These are phyloP conservation scores for Aureobasidium namibiae DNA, from an alignment of 2,329 filamentous ascomycete genomes.

Conservation along the genomic window DNA sequence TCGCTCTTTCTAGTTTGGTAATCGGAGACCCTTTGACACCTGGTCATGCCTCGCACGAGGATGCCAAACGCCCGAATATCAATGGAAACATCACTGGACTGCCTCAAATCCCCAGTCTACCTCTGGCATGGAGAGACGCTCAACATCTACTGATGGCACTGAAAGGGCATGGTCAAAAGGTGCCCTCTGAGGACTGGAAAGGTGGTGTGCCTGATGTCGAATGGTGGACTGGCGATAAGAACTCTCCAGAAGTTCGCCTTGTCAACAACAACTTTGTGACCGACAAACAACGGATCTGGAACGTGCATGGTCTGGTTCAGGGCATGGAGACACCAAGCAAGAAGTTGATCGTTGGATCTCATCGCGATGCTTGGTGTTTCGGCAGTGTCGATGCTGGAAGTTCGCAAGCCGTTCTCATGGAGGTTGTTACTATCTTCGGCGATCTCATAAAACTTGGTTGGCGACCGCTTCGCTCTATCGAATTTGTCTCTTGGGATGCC, in stretches of 20 bases:
- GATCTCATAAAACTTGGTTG: conserved; percentile 69
- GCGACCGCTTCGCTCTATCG: conserved; percentile 86
- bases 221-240: conserved; percentile 75
- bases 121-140: conserved; percentile 83
- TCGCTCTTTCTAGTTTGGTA: conserved; percentile 73
- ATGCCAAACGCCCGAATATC: conserved; percentile 49
- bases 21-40: conserved; percentile 89
- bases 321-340: conserved; percentile 80
- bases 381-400: conserved; percentile 80
- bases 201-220: conserved; percentile 70
- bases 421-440: conserved; percentile 78
- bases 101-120: conserved; percentile 78
- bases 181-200: conserved; percentile 61
- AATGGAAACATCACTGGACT: conserved; percentile 61
- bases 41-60: conserved; percentile 66
- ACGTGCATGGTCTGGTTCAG: conserved; percentile 73
- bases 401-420: conserved; percentile 84
- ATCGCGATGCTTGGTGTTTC: conserved; percentile 87
- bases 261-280: conserved; percentile 82
- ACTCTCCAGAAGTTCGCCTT: conserved; percentile 69
- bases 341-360: conserved; percentile 83
- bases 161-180: conserved; percentile 62
- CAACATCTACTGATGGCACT: conserved; percentile 68
- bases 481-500: conserved; percentile 95
- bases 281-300: conserved; percentile 79